Base-by-base conservation (phyloP, 495 filamentous ascomycete species). In the Sordaria brevicollis region DNA sequence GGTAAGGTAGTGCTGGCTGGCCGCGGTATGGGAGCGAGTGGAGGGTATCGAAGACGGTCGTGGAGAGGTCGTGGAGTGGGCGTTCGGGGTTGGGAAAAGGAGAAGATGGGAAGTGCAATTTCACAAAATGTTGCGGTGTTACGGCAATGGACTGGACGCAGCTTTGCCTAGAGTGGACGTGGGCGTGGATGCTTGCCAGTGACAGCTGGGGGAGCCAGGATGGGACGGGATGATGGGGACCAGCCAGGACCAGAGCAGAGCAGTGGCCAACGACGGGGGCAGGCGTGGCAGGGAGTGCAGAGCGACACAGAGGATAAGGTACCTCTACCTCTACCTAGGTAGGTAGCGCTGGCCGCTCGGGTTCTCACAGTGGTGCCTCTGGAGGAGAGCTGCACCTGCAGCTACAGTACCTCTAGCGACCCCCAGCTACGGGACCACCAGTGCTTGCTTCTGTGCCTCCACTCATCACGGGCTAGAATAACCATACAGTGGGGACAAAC, bases 31-130 rank as follows among this genome's bases (percentile, higher is more conserved):
- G 70, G 69, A 66, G 67, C 35, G 34, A 31, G 69, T 72, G 70
- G 72, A 70, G 49, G 71, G 70, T 71, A 68, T 74, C 73, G 70
- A 73, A 66, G 67, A 71, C 74, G 49, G 67, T 73, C 74, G 49
- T 57, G 49, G 49, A 15, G 49, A 57, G 49, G 49, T 57, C 49
- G 49, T 62, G 49, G 49, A 31, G 49, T 62, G 25, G 49, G 49
- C 49, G 49, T 62, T 62, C 49, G 69, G 67, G 72, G 71, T 69
- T 75, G 69, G 70, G 71, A 78, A 79, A 78, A 79, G 75, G 77
- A 76, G 73, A 76, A 73, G 71, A 74, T 65, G 75, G 77, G 72
- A 79, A 78, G 76, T 78, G 77, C 72, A 80, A 80, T 80, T 79
- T 80, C 77, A 79, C 75, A 78, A 80, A 75, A 74, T 75, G 74